Conservation (phyloP, 305 asterid species). For the Rubia tinctorum region DNA sequence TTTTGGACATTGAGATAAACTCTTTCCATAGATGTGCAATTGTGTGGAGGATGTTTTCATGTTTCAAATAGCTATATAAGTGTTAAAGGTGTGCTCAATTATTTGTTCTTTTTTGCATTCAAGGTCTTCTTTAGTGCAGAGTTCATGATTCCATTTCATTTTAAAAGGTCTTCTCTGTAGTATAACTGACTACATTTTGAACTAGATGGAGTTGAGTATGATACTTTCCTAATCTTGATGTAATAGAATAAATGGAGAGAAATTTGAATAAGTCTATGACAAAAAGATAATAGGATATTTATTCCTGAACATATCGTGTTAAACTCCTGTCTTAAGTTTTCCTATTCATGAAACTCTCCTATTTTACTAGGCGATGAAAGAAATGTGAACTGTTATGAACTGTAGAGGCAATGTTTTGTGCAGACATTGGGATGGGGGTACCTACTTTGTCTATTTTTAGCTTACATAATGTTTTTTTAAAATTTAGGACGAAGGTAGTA, state of each 20-base stretch:
- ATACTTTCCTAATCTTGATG: background rate
- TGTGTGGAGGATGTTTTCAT: background rate
- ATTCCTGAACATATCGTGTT: no score
- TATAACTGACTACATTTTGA: background rate
- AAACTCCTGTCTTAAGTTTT: no score
- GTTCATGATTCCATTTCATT: background rate
- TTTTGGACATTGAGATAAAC: background rate
- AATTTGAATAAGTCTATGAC: conserved; percentile 11
- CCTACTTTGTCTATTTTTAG: no score
- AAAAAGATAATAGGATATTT: no score
- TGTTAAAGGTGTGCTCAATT: background rate
- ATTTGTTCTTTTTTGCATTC: background rate
- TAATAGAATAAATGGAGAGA: conserved; percentile 85
- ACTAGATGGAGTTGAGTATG: background rate
- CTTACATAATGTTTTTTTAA: no score
- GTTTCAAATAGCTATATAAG: background rate
- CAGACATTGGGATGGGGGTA: no score
- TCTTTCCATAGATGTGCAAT: background rate
- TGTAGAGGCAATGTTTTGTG: no score
- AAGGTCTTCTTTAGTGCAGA: no score
- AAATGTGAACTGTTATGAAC: no score
- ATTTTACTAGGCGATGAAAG: no score
- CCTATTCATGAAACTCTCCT: no score
- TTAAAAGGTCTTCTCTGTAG: background rate
- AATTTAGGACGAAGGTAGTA: no score